phyloP scores from a whole-genome alignment of 139 green algal genomes.

The Tetratostichococcus sp. region DNA sequence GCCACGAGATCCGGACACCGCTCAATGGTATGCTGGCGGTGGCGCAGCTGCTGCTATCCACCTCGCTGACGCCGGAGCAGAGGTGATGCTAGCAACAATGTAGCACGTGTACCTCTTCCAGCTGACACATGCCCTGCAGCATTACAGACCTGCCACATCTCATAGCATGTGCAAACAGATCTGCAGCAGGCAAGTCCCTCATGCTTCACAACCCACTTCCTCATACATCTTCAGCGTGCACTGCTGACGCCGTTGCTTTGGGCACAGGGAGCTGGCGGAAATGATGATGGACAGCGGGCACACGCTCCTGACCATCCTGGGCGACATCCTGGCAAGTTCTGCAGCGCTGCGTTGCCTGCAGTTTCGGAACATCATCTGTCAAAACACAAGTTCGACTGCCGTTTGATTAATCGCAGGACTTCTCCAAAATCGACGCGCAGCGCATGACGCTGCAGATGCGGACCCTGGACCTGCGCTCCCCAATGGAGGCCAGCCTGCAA shows the following conservation, averaged over 20 bases:
- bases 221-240: background rate
- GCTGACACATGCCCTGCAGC: background rate
- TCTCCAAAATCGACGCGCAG: constrained; percentile 44
- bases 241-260: background rate
- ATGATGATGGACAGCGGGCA: constrained; percentile 45
- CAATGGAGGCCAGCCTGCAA: constrained; percentile 27
- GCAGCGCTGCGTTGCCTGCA: no score
- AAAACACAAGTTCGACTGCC: no score
- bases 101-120: no score
- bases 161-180: no score
- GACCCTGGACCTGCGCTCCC: constrained; percentile 20
- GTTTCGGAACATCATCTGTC: no score
- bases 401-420: no score
- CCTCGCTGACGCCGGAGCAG: constrained; percentile 53
- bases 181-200: no score
- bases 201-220: no score
- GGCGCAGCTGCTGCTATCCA: constrained; percentile 48
- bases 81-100: constrained; percentile 2
- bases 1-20: constrained; percentile 67
- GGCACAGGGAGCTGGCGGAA: constrained; percentile 28
- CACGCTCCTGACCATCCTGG: constrained; percentile 52
- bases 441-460: constrained; percentile 25
- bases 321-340: constrained; percentile 53
- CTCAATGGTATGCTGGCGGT: constrained; percentile 66
- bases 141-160: no score